Percentiles rank a stretch among this genome's conserved stretches.
Evolutionary conservation across 2,329 filamentous ascomycete genomes (phyloP).

Genomic region (Plenodomus lindquistii): DNA sequence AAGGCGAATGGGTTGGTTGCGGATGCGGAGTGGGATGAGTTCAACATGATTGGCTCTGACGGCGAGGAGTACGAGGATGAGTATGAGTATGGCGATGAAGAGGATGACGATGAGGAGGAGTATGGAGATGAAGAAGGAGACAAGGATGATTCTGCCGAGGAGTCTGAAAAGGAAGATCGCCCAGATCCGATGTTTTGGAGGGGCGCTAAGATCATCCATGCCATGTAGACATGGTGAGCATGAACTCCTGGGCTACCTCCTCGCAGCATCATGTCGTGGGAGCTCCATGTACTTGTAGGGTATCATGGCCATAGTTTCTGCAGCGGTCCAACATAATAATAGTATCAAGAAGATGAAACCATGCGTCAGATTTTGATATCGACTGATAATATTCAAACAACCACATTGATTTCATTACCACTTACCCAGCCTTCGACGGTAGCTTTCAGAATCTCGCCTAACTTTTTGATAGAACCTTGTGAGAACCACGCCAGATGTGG

Average conservation of each 20-base stretch:
- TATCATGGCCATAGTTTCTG: too few relatives aligned
- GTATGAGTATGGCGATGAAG: background rate
- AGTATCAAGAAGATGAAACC: too few relatives aligned
- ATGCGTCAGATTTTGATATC: background rate
- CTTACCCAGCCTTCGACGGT: conserved; percentile 53
- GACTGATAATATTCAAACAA: conserved; percentile 18
- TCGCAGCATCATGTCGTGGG: too few relatives aligned
- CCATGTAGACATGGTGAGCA: background rate
- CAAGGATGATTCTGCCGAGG: too few relatives aligned
- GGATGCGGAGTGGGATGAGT: background rate
- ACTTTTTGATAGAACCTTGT: conserved; percentile 52
- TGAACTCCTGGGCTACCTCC: too few relatives aligned
- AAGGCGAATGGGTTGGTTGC: background rate
- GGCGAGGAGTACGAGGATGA: background rate
- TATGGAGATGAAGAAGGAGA: background rate
- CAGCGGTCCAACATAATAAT: too few relatives aligned
- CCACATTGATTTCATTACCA: conserved; percentile 46
- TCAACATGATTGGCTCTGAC: background rate
- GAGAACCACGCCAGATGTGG: conserved; percentile 61
- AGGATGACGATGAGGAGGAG: background rate
- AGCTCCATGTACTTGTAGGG: too few relatives aligned
- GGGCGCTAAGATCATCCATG: background rate
- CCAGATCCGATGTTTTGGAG: background rate
- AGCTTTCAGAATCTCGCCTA: conserved; percentile 49
- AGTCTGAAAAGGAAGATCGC: background rate